Percentiles rank a stretch among this genome's conserved stretches.
These are phyloP conservation scores for Phytophthora pistaciae DNA, from an alignment of 352 stramenopile genomes.

Conservation along the genomic window DNA sequence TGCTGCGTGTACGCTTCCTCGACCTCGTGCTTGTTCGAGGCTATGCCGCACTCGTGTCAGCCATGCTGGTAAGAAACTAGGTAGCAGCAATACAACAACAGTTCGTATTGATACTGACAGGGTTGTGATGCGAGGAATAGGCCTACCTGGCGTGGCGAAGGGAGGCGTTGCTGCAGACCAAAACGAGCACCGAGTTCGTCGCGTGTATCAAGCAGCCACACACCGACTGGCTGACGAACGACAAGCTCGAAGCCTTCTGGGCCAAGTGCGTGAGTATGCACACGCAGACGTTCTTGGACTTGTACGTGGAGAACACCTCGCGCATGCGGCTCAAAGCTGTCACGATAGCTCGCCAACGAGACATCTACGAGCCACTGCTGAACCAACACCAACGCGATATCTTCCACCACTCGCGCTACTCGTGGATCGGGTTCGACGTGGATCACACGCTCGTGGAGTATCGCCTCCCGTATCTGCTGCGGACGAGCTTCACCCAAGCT, in stretches of 20 bases:
- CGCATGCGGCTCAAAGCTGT: conserved; percentile 52
- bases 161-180: conserved; percentile 40
- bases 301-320: conserved; percentile 38
- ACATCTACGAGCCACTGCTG: conserved; percentile 31
- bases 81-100: background rate
- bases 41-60: conserved; percentile 52
- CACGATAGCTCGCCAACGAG: conserved; percentile 39
- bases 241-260: conserved; percentile 61
- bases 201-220: conserved; percentile 35
- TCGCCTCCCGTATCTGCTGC: conserved; percentile 51
- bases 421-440: conserved; percentile 69
- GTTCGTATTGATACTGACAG: background rate
- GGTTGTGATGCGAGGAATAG: background rate
- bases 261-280: conserved; percentile 43
- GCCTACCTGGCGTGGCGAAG: conserved; percentile 48
- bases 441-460: conserved; percentile 67
- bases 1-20: conserved; percentile 53
- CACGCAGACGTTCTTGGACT: conserved; percentile 45
- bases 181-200: conserved; percentile 32
- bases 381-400: conserved; percentile 44
- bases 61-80: conserved; percentile 37
- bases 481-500: conserved; percentile 50
- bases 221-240: conserved; percentile 45
- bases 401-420: conserved; percentile 49
- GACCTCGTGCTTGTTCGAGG: conserved; percentile 57